Evolutionary conservation across 2,329 filamentous ascomycete species (phyloP).

Genomic region (Colletotrichum sp.): DNA sequence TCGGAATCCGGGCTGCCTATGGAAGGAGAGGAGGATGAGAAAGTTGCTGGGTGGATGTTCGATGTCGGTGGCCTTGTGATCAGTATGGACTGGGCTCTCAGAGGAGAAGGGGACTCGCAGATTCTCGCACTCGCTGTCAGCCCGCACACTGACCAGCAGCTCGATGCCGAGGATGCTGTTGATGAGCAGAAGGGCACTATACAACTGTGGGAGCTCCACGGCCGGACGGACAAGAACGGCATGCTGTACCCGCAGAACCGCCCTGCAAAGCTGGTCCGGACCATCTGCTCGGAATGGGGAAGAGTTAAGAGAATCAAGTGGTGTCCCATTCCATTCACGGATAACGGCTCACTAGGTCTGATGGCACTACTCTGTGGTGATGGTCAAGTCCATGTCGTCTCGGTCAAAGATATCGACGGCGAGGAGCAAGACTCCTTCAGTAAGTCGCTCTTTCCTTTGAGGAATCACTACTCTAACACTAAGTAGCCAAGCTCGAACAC

Average conservation of each 20-base stretch:
- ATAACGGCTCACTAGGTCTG: slow-evolving; percentile 37
- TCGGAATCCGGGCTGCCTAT: slow-evolving; percentile 34
- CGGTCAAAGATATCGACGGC: slow-evolving; percentile 37
- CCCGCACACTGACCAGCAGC: slow-evolving; percentile 55
- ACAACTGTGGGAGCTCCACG: slow-evolving; percentile 57
- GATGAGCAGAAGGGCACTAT: slow-evolving; percentile 51
- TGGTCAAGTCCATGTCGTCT: slow-evolving; percentile 54
- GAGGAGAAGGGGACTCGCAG: slow-evolving; percentile 42
- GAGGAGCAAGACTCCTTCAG: slow-evolving; percentile 34
- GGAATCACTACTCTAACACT: background rate
- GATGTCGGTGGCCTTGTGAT: slow-evolving; percentile 59
- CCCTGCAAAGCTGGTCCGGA: slow-evolving; percentile 44
- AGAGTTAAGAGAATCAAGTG: slow-evolving; percentile 56
- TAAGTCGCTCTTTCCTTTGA: background rate
- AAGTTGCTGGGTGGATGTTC: slow-evolving; percentile 54
- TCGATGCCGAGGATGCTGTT: slow-evolving; percentile 41
- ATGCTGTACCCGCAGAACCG: slow-evolving; percentile 37
- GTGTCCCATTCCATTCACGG: slow-evolving; percentile 50
- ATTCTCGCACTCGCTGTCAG: slow-evolving; percentile 57
- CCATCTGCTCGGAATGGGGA: slow-evolving; percentile 56
- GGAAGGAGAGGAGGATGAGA: slow-evolving; percentile 25
- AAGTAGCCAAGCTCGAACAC: slow-evolving; percentile 48
- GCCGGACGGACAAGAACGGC: slow-evolving; percentile 32
- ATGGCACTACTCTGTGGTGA: slow-evolving; percentile 57
- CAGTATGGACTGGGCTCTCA: slow-evolving; percentile 58